Evolutionary conservation across 2,329 filamentous ascomycete species (phyloP).

Genomic region (Botrytis galanthina): DNA sequence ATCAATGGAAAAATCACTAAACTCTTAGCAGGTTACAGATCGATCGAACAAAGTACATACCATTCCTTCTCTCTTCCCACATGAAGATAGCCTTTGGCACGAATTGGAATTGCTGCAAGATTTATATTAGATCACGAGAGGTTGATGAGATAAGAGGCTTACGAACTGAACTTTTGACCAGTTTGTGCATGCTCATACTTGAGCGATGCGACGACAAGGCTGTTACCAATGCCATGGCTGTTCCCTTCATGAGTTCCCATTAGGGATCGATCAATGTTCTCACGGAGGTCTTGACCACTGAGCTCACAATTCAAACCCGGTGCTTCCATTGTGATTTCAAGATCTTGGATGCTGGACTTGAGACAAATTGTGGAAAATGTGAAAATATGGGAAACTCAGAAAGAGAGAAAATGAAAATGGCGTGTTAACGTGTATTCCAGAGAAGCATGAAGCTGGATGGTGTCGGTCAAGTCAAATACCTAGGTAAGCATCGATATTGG

Average conservation of each 20-base stretch:
- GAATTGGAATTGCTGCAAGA: conserved; percentile 14
- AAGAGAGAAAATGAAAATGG: background rate
- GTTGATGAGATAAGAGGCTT: background rate
- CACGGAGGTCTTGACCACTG: background rate
- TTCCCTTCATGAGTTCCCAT: background rate
- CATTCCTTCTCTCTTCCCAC: conserved; percentile 37
- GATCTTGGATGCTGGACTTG: background rate
- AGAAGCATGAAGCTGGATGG: background rate
- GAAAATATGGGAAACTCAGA: background rate
- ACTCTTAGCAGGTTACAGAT: background rate
- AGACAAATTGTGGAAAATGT: background rate
- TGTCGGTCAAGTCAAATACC: background rate
- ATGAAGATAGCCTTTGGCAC: background rate
- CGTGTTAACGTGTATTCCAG: too few relatives aligned
- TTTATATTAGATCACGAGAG: conserved; percentile 2
- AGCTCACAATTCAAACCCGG: background rate
- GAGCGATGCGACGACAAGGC: conserved; percentile 8
- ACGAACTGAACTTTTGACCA: conserved; percentile 9
- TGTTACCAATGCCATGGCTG: background rate
- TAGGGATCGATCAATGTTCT: background rate
- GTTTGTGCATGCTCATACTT: conserved; percentile 7
- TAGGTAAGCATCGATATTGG: background rate
- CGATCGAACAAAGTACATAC: conserved; percentile 25
- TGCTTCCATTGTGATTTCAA: background rate
- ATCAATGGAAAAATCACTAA: conserved; percentile 43